phyloP scores from a whole-genome alignment of 257 asterid species.

The Eustoma russellianum region DNA sequence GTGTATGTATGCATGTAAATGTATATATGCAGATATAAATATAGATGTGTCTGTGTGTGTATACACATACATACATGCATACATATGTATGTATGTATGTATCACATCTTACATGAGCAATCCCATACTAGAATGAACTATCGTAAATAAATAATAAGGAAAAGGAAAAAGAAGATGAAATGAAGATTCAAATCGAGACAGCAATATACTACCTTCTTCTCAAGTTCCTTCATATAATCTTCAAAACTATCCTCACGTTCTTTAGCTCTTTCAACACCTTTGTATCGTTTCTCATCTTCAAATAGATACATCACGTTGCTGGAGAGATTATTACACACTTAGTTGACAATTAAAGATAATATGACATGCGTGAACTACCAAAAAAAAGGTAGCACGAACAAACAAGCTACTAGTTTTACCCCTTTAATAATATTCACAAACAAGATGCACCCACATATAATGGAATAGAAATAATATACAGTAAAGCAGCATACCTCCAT shows the following conservation, averaged over 20 bases:
- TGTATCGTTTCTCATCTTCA: constrained; percentile 80
- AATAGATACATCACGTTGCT: constrained; percentile 64
- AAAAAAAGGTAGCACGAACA: too few species aligned
- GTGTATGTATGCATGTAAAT: too few species aligned
- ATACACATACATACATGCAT: too few species aligned
- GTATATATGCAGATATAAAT: too few species aligned
- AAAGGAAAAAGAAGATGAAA: constrained; percentile 5
- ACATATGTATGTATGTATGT: too few species aligned
- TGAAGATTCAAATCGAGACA: neutral
- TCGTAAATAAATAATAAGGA: neutral
- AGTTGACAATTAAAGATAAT: constrained; percentile 13
- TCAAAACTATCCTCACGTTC: constrained; percentile 86
- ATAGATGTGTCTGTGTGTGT: too few species aligned
- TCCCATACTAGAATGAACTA: too few species aligned
- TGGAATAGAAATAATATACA: constrained; percentile 1
- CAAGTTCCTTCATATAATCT: constrained; percentile 63
- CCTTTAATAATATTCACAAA: neutral
- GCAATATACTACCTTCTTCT: constrained; percentile 49
- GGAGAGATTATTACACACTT: constrained; percentile 16
- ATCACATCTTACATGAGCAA: too few species aligned
- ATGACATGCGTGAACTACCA: too few species aligned
- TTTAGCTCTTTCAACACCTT: constrained; percentile 66
- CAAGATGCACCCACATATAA: constrained; percentile 6
- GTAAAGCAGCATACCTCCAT: constrained; percentile 66
- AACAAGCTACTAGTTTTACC: too few species aligned